Conservation (phyloP, 2,329 filamentous ascomycete species). For the Pseudohalonectria lignicola region DNA sequence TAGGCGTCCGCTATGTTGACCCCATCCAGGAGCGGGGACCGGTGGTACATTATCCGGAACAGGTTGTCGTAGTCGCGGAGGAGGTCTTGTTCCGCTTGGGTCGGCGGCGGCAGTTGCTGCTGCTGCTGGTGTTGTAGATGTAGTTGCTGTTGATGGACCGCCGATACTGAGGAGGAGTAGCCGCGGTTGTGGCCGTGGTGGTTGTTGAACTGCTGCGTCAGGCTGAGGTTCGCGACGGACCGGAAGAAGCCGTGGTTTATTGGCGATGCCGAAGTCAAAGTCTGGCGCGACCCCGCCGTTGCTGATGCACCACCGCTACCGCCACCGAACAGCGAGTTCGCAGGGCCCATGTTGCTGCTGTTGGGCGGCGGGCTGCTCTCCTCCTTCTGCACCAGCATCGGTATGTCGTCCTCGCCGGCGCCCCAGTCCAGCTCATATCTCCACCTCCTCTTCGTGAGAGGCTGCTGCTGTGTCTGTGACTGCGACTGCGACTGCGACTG, state of each 20-base stretch:
- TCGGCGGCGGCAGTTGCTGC: slow-evolving; percentile 27
- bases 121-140: slow-evolving; percentile 29
- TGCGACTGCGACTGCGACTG: slow-evolving; percentile 15
- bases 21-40: slow-evolving; percentile 68
- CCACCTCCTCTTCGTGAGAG: slow-evolving; percentile 52
- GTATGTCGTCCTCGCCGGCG: slow-evolving; percentile 61
- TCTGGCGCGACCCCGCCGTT: slow-evolving; percentile 23
- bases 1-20: slow-evolving; percentile 89
- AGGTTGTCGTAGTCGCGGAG: slow-evolving; percentile 92
- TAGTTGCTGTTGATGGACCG: no score
- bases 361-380: slow-evolving; percentile 10
- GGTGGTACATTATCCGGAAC: slow-evolving; percentile 93
- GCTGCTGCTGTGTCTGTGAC: slow-evolving; percentile 7
- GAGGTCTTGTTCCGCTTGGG: slow-evolving; percentile 58
- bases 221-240: slow-evolving; percentile 69
- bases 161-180: not conserved
- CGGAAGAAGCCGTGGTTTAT: slow-evolving; percentile 59
- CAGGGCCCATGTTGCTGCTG: slow-evolving; percentile 7
- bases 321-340: slow-evolving; percentile 47
- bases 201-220: slow-evolving; percentile 29
- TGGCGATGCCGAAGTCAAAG: slow-evolving; percentile 31
- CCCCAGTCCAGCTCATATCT: slow-evolving; percentile 79
- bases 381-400: slow-evolving; percentile 79
- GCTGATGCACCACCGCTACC: slow-evolving; percentile 32
- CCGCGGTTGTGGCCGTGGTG: slow-evolving; percentile 30